Percentiles rank a stretch among this genome's conserved stretches.
phyloP scores from a whole-genome alignment of 169 alveolate genomes.

The Eimeria brunetti region DNA sequence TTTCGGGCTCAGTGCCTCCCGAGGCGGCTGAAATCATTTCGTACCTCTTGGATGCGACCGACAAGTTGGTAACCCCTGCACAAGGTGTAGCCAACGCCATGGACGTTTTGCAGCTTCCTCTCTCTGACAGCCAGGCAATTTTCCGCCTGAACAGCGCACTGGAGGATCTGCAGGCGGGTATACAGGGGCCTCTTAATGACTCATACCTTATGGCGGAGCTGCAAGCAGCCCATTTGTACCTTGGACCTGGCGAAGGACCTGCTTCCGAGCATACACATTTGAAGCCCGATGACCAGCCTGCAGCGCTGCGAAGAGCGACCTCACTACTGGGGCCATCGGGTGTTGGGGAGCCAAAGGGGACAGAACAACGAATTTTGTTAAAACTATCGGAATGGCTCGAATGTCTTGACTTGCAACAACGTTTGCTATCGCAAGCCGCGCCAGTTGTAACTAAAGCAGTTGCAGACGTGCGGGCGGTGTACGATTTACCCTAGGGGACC shows the following conservation, averaged over 20 bases:
- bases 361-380: background rate
- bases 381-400: background rate
- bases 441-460: slow-evolving; percentile 9
- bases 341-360: background rate
- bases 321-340: background rate
- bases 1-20: background rate
- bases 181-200: background rate
- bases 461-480: background rate
- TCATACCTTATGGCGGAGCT: background rate
- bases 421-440: background rate
- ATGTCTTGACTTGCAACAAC: background rate
- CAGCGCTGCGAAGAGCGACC: background rate
- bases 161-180: slow-evolving; percentile 9
- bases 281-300: background rate
- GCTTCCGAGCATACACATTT: background rate
- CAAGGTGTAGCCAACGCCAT: background rate
- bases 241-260: slow-evolving; percentile 12
- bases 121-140: slow-evolving; percentile 38
- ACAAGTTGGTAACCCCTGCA: slow-evolving; percentile 43
- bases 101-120: slow-evolving; percentile 21
- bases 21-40: background rate
- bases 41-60: slow-evolving; percentile 1
- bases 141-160: slow-evolving; percentile 15
- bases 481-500: background rate
- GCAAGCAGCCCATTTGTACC: background rate